phyloP scores from a whole-genome alignment of 2,329 filamentous ascomycete species.

The Fusarium bulbicola region DNA sequence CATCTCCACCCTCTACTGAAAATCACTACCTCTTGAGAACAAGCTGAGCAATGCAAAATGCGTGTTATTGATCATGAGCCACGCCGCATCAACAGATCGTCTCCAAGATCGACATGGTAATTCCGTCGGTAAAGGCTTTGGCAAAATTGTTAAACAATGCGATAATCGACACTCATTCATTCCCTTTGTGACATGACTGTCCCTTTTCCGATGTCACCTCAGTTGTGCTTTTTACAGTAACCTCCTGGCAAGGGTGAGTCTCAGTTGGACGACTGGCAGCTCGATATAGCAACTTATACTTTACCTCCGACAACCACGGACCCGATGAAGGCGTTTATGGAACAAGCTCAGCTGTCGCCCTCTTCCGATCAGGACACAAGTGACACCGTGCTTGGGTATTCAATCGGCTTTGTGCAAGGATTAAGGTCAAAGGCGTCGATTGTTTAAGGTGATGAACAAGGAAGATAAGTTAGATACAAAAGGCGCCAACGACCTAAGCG shows the following conservation, averaged over 20 bases:
- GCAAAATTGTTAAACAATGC: slow-evolving; percentile 23
- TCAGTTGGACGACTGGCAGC: slow-evolving; percentile 18
- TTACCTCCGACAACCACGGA: slow-evolving; percentile 14
- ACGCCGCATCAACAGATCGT: slow-evolving; percentile 17
- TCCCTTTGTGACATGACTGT: neutral
- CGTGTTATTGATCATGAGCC: slow-evolving; percentile 4
- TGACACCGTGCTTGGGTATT: slow-evolving; percentile 27
- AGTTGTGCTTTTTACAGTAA: neutral
- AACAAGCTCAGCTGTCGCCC: slow-evolving; percentile 10
- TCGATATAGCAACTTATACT: slow-evolving; percentile 39
- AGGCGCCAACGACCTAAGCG: slow-evolving; percentile 5
- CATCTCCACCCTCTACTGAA: neutral
- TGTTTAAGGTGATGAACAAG: neutral
- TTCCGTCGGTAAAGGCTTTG: slow-evolving; percentile 18
- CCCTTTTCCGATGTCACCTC: slow-evolving; percentile 18
- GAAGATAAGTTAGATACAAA: neutral
- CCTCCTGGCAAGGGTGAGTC: slow-evolving; percentile 20
- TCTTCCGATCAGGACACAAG: slow-evolving; percentile 15
- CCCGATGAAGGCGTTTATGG: slow-evolving; percentile 23
- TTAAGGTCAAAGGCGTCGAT: slow-evolving; percentile 30
- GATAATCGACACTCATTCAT: neutral
- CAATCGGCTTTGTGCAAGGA: slow-evolving; percentile 21
- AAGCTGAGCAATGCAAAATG: slow-evolving; percentile 9
- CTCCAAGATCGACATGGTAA: slow-evolving; percentile 23
- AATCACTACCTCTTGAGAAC: slow-evolving; percentile 11